phyloP scores from a whole-genome alignment of 371 early-diverging fungal species.

The Umbelopsis sp. region DNA sequence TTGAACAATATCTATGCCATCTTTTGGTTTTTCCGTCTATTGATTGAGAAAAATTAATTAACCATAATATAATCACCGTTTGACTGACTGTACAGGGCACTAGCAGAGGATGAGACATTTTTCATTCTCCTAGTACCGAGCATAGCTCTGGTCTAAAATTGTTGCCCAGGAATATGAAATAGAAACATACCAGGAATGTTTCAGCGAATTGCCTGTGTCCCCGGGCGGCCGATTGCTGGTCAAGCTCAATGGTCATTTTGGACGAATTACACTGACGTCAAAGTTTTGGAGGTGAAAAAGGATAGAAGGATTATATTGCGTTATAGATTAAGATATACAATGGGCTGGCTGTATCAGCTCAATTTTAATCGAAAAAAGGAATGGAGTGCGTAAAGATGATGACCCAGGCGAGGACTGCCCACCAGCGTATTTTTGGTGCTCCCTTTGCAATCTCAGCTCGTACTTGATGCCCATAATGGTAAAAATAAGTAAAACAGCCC shows the following conservation, averaged over 20 bases:
- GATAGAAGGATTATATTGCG: not conserved
- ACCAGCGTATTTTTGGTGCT: slow-evolving; percentile 14
- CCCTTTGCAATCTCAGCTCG: slow-evolving; percentile 5
- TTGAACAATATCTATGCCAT: slow-evolving; percentile 55
- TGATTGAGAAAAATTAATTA: not conserved
- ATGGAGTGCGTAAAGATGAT: slow-evolving; percentile 21
- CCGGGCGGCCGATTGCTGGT: not conserved
- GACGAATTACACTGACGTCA: not conserved
- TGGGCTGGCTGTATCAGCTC: not conserved
- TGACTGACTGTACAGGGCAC: not conserved
- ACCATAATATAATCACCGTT: not conserved
- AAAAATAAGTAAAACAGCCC: no score
- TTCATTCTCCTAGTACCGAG: no score
- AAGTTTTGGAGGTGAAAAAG: not conserved
- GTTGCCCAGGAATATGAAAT: no score
- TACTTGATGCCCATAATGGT: no score
- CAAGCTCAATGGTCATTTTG: slow-evolving; percentile 6
- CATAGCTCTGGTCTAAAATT: no score
- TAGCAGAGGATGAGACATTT: slow-evolving; percentile 4
- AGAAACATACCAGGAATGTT: slow-evolving; percentile 12
- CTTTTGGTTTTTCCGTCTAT: slow-evolving; percentile 57
- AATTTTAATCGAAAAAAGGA: slow-evolving; percentile 10
- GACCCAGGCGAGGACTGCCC: slow-evolving; percentile 4
- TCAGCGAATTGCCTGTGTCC: slow-evolving; percentile 10
- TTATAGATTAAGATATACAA: slow-evolving; percentile 8